Base-by-base conservation (phyloP, 2,329 filamentous ascomycete species). In the Fusarium sarcochroum region DNA sequence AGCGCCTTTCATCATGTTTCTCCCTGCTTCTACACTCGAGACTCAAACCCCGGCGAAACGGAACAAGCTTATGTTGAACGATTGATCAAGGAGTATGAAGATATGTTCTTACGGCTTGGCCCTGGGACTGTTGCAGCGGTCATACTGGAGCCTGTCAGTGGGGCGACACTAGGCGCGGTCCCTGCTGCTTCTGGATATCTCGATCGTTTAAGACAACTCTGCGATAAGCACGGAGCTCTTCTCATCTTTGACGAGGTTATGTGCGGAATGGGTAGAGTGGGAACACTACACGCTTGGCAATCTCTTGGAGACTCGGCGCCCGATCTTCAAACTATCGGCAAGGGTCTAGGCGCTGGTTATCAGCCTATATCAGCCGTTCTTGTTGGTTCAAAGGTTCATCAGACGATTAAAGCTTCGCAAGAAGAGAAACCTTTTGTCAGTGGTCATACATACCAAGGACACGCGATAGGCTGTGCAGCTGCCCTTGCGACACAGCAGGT, bases 181-280 rank as follows among this genome's bases (percentile, higher is more conserved):
- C 80, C 85, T 0, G 71, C 86, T 0, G 76, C 84, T 0, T 73
- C 77, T 3, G 84, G 84, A 0, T 89, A 89, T 57, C 82, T 86
- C 25, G 25, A 27, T 9, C 25, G 67, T 71, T 79, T 30, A 82
- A 81, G 82, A 49, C 70, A 76, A 1, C 78, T 89, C 1, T 89
- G 87, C 74, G 78, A 83, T 20, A 80, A 80, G 37, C 77, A 87
- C 61, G 84, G 83, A 2, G 81, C 83, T 1, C 78, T 88, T 11
- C 77, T 87, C 17, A 79, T 85, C 17, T 57, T 85, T 1, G 84
- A 86, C 63, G 82, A 86, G 75, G 84, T 93, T 63, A 92, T 93
- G 89, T 89, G 84, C 55, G 88, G 88, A 17, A 85, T 86, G 79
- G 88, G 88, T 9, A 82, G 88, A 10, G 83, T 82, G 0, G 88